Evolutionary conservation across 2,329 filamentous ascomycete genomes (phyloP).

Genomic region (Cladophialophora carrionii): DNA sequence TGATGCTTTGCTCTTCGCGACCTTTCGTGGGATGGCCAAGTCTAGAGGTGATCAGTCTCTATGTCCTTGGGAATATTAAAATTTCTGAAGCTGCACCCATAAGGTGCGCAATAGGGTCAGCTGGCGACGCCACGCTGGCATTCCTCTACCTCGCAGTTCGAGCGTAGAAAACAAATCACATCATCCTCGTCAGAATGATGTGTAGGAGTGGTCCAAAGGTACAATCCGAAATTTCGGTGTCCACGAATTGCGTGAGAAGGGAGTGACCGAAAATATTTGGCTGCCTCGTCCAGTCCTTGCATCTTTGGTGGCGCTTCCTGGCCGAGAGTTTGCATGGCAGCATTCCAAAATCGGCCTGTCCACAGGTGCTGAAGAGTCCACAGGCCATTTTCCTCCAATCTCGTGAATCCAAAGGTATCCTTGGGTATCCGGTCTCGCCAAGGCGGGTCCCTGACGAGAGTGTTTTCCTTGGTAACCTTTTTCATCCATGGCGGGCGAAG

Average conservation of each 20-base stretch:
- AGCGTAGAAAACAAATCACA: neutral
- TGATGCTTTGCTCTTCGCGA: constrained; percentile 6
- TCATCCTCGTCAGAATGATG: constrained; percentile 9
- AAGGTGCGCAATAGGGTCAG: neutral
- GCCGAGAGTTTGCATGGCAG: neutral
- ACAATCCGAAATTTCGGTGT: neutral
- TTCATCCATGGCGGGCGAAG: constrained; percentile 9
- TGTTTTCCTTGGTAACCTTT: constrained; percentile 12
- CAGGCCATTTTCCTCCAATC: neutral
- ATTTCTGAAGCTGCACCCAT: neutral
- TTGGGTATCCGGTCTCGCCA: neutral
- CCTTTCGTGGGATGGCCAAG: constrained; percentile 10
- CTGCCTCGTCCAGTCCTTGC: constrained; percentile 2
- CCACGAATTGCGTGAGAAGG: neutral
- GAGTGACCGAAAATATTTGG: neutral
- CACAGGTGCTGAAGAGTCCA: neutral
- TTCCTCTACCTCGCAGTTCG: neutral
- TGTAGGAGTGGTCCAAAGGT: neutral
- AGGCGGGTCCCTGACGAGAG: neutral
- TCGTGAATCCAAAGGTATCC: constrained; percentile 7
- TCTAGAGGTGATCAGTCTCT: constrained; percentile 23
- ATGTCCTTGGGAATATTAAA: constrained; percentile 2
- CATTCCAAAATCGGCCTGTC: neutral
- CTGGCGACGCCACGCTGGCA: neutral
- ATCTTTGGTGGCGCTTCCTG: neutral